Conservation (phyloP, 768 basidiomycete species). For the Podaxis sp. region DNA sequence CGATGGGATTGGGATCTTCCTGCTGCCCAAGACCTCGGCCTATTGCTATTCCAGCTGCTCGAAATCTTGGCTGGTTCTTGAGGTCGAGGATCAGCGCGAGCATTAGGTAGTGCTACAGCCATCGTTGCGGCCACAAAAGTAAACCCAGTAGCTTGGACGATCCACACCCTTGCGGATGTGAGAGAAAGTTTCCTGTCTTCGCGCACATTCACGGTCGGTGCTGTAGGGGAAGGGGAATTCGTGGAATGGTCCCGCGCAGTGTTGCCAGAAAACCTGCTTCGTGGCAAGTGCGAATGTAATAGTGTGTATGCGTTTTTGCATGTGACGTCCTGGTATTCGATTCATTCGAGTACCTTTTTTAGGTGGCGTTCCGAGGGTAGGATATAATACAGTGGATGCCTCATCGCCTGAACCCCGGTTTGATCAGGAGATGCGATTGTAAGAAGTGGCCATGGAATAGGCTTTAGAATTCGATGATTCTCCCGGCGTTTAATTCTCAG, state of each 20-base stretch:
- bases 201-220: constrained; percentile 64
- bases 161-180: constrained; percentile 78
- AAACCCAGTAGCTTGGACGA: constrained; percentile 65
- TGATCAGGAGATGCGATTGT: no score
- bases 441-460: no score
- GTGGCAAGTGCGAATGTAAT: constrained; percentile 65
- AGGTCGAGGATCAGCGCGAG: constrained; percentile 13
- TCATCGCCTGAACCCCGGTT: no score
- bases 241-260: constrained; percentile 62
- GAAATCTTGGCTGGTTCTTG: constrained; percentile 39
- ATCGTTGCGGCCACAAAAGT: constrained; percentile 20
- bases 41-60: constrained; percentile 79
- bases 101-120: background rate
- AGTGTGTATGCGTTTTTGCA: constrained; percentile 38
- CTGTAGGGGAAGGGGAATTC: constrained; percentile 69
- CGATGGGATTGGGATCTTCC: constrained; percentile 71
- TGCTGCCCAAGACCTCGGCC: constrained; percentile 57
- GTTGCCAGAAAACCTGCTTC: constrained; percentile 63
- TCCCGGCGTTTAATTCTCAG: no score
- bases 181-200: constrained; percentile 70
- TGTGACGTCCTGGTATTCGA: no score
- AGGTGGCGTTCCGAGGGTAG: no score
- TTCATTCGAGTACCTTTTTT: no score
- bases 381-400: no score
- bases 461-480: no score